Evolutionary conservation across 1,284 basidiomycete species (phyloP).

Genomic region (Schizophyllum commune): DNA sequence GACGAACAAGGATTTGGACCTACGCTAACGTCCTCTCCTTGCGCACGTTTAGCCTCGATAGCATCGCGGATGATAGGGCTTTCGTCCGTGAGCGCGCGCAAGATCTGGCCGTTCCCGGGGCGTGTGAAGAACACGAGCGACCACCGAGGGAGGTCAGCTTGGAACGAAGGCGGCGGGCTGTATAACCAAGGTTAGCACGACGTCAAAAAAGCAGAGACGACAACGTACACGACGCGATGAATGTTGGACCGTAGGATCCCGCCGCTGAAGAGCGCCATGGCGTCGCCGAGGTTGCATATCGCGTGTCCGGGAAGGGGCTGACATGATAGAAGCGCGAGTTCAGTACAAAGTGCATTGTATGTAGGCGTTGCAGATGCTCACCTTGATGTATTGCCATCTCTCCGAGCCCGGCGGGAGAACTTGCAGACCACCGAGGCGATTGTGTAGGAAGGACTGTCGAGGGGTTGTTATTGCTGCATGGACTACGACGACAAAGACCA

Average conservation of each 20-base stretch:
- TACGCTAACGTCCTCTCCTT: slow-evolving; percentile 16
- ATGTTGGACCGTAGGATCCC: slow-evolving; percentile 42
- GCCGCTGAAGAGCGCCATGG: slow-evolving; percentile 40
- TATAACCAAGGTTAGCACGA: background rate
- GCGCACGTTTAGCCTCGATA: slow-evolving; percentile 22
- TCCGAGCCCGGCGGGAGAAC: slow-evolving; percentile 55
- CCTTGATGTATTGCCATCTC: slow-evolving; percentile 65
- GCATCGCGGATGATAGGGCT: slow-evolving; percentile 37
- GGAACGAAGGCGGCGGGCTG: slow-evolving; percentile 30
- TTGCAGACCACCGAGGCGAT: slow-evolving; percentile 65
- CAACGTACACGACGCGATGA: slow-evolving; percentile 33
- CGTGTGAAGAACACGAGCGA: slow-evolving; percentile 59
- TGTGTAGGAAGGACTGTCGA: slow-evolving; percentile 55
- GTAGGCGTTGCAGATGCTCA: slow-evolving; percentile 14
- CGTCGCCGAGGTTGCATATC: slow-evolving; percentile 47
- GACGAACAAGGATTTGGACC: background rate
- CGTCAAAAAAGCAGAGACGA: slow-evolving; percentile 14
- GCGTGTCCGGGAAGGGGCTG: slow-evolving; percentile 52
- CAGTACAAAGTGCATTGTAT: background rate
- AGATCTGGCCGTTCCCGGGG: slow-evolving; percentile 41
- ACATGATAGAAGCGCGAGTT: background rate
- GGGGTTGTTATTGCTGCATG: background rate
- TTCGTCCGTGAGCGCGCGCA: slow-evolving; percentile 41
- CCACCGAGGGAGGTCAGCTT: slow-evolving; percentile 41
- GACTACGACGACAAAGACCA: background rate